These are phyloP conservation scores for Tylopilus intermedius DNA, from an alignment of 768 basidiomycete genomes.

Conservation along the genomic window DNA sequence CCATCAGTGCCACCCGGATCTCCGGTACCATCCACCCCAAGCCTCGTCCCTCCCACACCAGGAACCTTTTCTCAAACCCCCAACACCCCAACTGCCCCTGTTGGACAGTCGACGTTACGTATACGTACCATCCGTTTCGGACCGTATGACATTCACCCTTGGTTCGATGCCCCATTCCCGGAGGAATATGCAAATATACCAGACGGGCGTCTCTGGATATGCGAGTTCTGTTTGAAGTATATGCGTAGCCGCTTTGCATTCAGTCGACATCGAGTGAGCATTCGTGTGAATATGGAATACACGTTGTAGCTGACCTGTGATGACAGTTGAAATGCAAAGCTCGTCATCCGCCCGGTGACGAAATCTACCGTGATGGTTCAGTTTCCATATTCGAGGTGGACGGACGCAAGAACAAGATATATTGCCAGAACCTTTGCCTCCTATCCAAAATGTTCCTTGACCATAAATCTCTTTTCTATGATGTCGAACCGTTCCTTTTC, in stretches of 20 bases:
- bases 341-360: slow-evolving; percentile 94
- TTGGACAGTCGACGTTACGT: slow-evolving; percentile 41
- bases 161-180: slow-evolving; percentile 98
- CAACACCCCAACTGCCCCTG: slow-evolving; percentile 21
- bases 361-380: slow-evolving; percentile 87
- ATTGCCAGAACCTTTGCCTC: slow-evolving; percentile 96
- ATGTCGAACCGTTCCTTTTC: slow-evolving; percentile 98
- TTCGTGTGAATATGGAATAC: not conserved
- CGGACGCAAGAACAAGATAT: slow-evolving; percentile 98
- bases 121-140: slow-evolving; percentile 91
- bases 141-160: slow-evolving; percentile 88
- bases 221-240: slow-evolving; percentile 97
- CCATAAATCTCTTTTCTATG: slow-evolving; percentile 98
- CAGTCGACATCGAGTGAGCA: slow-evolving; percentile 75
- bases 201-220: slow-evolving; percentile 91
- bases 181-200: slow-evolving; percentile 93
- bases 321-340: slow-evolving; percentile 88
- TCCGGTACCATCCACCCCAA: slow-evolving; percentile 37
- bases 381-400: slow-evolving; percentile 97
- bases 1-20: slow-evolving; percentile 28
- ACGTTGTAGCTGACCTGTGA: slow-evolving; percentile 10
- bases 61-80: slow-evolving; percentile 31
- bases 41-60: slow-evolving; percentile 30
- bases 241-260: slow-evolving; percentile 92
- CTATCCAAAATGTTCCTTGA: slow-evolving; percentile 99